Evolutionary conservation across 768 basidiomycete genomes (phyloP).

Genomic region (Serendipita sp.): DNA sequence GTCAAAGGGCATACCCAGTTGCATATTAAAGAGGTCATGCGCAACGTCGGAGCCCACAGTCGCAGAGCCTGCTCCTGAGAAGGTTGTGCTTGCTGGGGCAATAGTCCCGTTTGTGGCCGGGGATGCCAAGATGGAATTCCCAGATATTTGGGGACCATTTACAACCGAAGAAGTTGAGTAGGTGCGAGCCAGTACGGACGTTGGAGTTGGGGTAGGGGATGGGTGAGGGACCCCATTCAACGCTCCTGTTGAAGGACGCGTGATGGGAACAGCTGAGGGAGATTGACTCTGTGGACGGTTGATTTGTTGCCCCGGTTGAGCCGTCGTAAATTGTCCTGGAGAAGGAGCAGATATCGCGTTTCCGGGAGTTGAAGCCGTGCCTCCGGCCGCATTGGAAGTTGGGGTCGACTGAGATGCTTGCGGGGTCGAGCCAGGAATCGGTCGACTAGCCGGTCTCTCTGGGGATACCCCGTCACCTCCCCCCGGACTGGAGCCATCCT

Average conservation of each 20-base stretch:
- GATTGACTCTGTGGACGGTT: constrained; percentile 3
- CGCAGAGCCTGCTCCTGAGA: not conserved
- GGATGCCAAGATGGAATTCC: not conserved
- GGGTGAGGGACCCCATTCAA: not conserved
- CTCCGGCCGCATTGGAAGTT: not conserved
- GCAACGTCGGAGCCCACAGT: not conserved
- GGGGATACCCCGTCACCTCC: not conserved
- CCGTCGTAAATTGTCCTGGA: not conserved
- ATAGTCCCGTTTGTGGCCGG: not conserved
- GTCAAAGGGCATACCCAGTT: not conserved
- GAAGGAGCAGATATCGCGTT: not conserved
- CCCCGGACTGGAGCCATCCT: constrained; percentile 1
- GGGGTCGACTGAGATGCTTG: not conserved
- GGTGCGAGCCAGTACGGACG: not conserved
- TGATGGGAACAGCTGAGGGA: not conserved
- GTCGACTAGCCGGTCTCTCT: constrained; percentile 2
- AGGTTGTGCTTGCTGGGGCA: not conserved
- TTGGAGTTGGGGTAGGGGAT: not conserved
- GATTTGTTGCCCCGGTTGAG: not conserved
- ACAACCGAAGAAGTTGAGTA: not conserved
- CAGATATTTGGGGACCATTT: not conserved
- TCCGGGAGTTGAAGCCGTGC: not conserved
- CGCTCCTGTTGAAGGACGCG: not conserved
- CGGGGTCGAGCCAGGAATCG: constrained; percentile 1
- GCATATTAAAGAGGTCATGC: not conserved